A percentile compares a stretch with the other conserved stretches of the same genome.
phyloP scores from a whole-genome alignment of 1,284 basidiomycete species.

The Cerrena zonata region DNA sequence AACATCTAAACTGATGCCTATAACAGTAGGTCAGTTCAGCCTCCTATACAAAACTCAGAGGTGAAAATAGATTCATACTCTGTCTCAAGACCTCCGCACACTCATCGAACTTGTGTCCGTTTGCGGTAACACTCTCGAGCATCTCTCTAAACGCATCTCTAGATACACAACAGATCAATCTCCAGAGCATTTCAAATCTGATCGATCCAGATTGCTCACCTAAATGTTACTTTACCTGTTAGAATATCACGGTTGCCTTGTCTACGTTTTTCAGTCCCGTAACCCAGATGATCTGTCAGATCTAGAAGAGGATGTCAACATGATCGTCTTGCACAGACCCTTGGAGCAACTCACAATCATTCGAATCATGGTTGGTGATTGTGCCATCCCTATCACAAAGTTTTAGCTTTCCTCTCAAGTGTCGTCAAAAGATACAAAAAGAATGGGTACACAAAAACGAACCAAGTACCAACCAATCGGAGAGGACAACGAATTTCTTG shows the following conservation, averaged over 20 bases:
- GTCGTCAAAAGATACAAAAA: neutral
- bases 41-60: neutral
- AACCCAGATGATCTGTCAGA: slow-evolving; percentile 74
- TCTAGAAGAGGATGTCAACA: slow-evolving; percentile 36
- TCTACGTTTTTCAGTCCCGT: slow-evolving; percentile 62
- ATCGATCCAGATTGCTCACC: no score
- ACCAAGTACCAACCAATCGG: slow-evolving; percentile 71
- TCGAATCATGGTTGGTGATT: slow-evolving; percentile 85
- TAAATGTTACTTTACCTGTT: slow-evolving; percentile 60
- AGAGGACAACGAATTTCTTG: slow-evolving; percentile 81
- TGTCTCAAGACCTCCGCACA: slow-evolving; percentile 66
- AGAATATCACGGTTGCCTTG: slow-evolving; percentile 71
- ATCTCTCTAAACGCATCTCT: slow-evolving; percentile 79
- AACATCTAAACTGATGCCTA: slow-evolving; percentile 79
- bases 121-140: slow-evolving; percentile 65
- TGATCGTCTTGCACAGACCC: neutral
- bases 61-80: slow-evolving; percentile 23
- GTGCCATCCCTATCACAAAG: slow-evolving; percentile 87
- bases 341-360: slow-evolving; percentile 64
- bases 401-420: slow-evolving; percentile 4
- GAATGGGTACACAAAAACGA: slow-evolving; percentile 11
- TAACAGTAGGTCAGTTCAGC: neutral
- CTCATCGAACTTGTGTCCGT: slow-evolving; percentile 70
- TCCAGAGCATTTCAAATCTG: no score
- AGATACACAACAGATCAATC: slow-evolving; percentile 6